Percentiles rank a stretch among this genome's conserved stretches.
Evolutionary conservation across 805 yeast species (phyloP).

Genomic region (Saccharomycopsis selenospora): DNA sequence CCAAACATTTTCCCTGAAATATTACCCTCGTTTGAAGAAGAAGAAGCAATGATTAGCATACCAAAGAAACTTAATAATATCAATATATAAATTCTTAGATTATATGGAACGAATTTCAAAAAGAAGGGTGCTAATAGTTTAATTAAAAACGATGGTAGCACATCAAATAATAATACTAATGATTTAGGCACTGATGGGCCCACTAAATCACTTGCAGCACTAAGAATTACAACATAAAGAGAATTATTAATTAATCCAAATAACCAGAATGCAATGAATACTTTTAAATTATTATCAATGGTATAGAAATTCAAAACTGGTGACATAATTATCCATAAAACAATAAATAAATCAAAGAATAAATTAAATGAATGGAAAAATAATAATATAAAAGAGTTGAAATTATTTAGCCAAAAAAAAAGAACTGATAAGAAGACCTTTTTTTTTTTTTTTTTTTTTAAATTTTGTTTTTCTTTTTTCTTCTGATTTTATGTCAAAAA

Average conservation of each 20-base stretch:
- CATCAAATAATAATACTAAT: slow-evolving; percentile 76
- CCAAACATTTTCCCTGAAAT: slow-evolving; percentile 47
- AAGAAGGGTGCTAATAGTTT: slow-evolving; percentile 62
- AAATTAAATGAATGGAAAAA: no score
- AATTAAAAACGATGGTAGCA: slow-evolving; percentile 69
- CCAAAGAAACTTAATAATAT: slow-evolving; percentile 60
- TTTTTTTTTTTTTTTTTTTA: no score
- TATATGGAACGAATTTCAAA: slow-evolving; percentile 58
- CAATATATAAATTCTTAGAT: slow-evolving; percentile 43
- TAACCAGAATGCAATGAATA: slow-evolving; percentile 56
- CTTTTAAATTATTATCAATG: no score
- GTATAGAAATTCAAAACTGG: no score
- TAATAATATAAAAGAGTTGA: no score
- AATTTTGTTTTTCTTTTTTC: no score
- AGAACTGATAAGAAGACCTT: no score
- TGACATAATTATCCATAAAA: no score
- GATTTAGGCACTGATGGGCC: slow-evolving; percentile 83
- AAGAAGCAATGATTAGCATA: slow-evolving; percentile 49
- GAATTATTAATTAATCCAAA: slow-evolving; percentile 87
- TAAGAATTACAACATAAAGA: slow-evolving; percentile 80
- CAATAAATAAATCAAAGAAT: no score
- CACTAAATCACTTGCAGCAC: slow-evolving; percentile 89
- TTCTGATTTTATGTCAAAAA: no score
- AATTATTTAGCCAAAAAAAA: no score
- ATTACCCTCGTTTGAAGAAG: slow-evolving; percentile 27